These are phyloP conservation scores for Draba incana DNA, from an alignment of 345 rosid genomes.

Conservation along the genomic window DNA sequence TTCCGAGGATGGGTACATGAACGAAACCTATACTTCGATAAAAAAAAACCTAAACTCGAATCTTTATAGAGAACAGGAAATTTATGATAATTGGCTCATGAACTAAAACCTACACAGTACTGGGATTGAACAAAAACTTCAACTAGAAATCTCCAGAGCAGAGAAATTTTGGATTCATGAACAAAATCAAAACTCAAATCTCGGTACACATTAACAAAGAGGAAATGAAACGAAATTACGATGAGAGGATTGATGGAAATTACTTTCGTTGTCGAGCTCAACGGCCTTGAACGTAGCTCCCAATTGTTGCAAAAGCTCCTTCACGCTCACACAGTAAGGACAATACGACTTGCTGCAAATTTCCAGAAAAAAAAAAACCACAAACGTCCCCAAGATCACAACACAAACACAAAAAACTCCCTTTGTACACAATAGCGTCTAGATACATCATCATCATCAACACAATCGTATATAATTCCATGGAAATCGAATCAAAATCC, in stretches of 20 bases:
- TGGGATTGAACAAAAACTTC: background rate
- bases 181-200: too few species aligned
- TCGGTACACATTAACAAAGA: background rate
- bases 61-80: too few species aligned
- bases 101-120: too few species aligned
- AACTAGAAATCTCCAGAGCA: too few species aligned
- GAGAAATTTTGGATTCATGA: too few species aligned
- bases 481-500: background rate
- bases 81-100: too few species aligned
- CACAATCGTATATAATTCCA: background rate
- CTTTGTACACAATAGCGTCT: slow-evolving; percentile 25
- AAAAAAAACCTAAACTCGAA: too few species aligned
- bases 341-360: slow-evolving; percentile 67
- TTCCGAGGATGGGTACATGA: background rate
- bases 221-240: background rate
- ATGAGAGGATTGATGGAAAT: slow-evolving; percentile 14
- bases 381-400: background rate
- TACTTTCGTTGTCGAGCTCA: slow-evolving; percentile 72
- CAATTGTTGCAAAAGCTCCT: slow-evolving; percentile 61
- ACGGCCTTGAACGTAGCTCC: slow-evolving; percentile 55
- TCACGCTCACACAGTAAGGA: slow-evolving; percentile 65
- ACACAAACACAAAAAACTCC: background rate
- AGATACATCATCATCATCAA: slow-evolving; percentile 25
- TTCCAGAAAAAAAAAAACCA: slow-evolving; percentile 1
- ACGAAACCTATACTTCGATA: background rate